Base-by-base conservation (phyloP, 2,329 filamentous ascomycete genomes). In the Diaporthe capsici region DNA sequence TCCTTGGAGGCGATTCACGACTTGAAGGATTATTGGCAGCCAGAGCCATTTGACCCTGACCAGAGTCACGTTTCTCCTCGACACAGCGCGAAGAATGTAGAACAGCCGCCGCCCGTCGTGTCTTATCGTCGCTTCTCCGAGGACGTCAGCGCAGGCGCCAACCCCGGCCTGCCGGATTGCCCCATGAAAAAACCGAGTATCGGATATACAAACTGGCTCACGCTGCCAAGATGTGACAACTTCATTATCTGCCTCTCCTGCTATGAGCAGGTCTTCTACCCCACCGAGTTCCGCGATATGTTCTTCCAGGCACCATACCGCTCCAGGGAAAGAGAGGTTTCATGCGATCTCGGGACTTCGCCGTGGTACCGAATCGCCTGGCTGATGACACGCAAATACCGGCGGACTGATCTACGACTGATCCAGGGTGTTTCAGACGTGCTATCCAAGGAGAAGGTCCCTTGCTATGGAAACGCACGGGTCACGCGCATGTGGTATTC, bases 331-430 rank as follows among this genome's bases (percentile, higher is more conserved):
- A 86, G 88, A 55, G 87, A 90, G 61, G 88, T 94, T 10, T 87
- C 89, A 61, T 98, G 96, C 84, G 93, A 95, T 78, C 95, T 98
- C 83, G 94, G 94, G 42, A 89, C 91, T 17, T 89, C 88, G 0
- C 91, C 93, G 0, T 98, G 95, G 95, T 93, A 95, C 80, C 92
- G 94, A 39, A 91, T 98, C 53, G 95, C 95, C 0, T 98, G 94
- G 91, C 88, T 96, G 4, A 88, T 98, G 77, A 96, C 92, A 2
- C 86, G 94, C 71, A 95, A 95, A 83, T 91, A 94, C 78, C 85
- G 91, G 17, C 87, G 90, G 25, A 87, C 89, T 4, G 92, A 95
- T 78, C 85, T 97, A 55, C 89, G 90, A 17, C 85, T 97, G 7
- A 87, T 98, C 42, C 90, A 93, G 75, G 89, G 90, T 51, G 88